Evolutionary conservation across 495 filamentous ascomycete genomes (phyloP).

Genomic region (Apodospora peruviana): DNA sequence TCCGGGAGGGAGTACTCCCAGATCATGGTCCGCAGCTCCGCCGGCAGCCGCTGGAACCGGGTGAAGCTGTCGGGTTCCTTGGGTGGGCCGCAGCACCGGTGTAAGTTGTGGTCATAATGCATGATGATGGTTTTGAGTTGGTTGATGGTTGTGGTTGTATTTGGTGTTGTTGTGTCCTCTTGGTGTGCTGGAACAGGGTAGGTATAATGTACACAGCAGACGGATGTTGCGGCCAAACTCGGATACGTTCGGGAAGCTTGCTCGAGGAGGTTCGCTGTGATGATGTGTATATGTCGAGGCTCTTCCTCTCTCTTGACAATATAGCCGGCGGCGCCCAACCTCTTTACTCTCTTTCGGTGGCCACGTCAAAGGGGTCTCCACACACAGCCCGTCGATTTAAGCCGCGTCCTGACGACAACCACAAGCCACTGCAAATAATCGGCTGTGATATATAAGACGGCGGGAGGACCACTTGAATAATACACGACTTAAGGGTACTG

Average conservation of each 20-base stretch:
- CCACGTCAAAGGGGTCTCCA: slow-evolving; percentile 22
- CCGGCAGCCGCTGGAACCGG: slow-evolving; percentile 27
- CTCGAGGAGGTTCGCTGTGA: too few species aligned
- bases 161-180: neutral
- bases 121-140: slow-evolving; percentile 10
- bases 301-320: slow-evolving; percentile 8
- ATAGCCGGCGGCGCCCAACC: slow-evolving; percentile 27
- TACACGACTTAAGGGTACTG: neutral
- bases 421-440: slow-evolving; percentile 25
- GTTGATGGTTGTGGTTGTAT: slow-evolving; percentile 5
- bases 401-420: slow-evolving; percentile 18
- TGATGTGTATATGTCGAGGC: slow-evolving; percentile 11
- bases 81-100: slow-evolving; percentile 13
- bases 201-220: slow-evolving; percentile 2
- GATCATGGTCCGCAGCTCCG: slow-evolving; percentile 34
- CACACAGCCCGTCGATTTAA: slow-evolving; percentile 18
- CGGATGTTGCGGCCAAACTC: slow-evolving; percentile 2
- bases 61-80: slow-evolving; percentile 19
- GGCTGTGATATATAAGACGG: slow-evolving; percentile 15
- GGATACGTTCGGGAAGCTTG: slow-evolving; percentile 9
- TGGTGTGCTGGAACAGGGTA: neutral
- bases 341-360: slow-evolving; percentile 17
- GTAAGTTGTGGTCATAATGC: slow-evolving; percentile 20
- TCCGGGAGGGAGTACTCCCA: slow-evolving; percentile 44
- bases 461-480: slow-evolving; percentile 12